phyloP scores from a whole-genome alignment of 2,329 filamentous ascomycete genomes.

The Sclerotinia glacialis region DNA sequence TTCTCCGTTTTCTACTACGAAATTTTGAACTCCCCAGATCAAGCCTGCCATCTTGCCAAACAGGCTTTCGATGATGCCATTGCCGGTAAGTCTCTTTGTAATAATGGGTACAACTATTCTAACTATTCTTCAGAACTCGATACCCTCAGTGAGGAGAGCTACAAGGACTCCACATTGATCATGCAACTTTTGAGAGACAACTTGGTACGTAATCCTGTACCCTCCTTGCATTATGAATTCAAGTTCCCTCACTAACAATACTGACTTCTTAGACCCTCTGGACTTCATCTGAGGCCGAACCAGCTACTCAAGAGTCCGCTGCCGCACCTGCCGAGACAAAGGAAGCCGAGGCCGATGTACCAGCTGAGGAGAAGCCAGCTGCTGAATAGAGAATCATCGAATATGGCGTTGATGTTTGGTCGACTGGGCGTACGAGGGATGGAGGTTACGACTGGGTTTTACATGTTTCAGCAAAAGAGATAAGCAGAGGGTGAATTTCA shows the following conservation, averaged over 20 bases:
- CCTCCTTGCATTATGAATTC: not conserved
- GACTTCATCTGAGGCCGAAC: constrained; percentile 97
- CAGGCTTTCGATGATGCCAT: constrained; percentile 99
- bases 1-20: constrained; percentile 99
- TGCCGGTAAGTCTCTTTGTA: constrained; percentile 57
- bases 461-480: constrained; percentile 37
- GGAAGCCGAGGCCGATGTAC: constrained; percentile 53
- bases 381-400: constrained; percentile 37
- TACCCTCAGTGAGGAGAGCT: constrained; percentile 95
- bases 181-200: constrained; percentile 99
- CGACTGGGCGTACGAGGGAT: constrained; percentile 35
- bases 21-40: constrained; percentile 96
- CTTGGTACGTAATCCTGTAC: constrained; percentile 47
- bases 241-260: constrained; percentile 16
- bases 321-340: constrained; percentile 49
- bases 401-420: constrained; percentile 39
- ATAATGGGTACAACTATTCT: constrained; percentile 14
- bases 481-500: constrained; percentile 31
- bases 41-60: constrained; percentile 97
- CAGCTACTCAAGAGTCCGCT: constrained; percentile 60
- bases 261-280: constrained; percentile 75
- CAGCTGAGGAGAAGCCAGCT: constrained; percentile 40
- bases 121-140: constrained; percentile 65
- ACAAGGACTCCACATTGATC: constrained; percentile 98
- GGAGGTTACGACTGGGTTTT: constrained; percentile 35